Conservation (phyloP, 352 stramenopile genomes). For the Phytophthora constricta region DNA sequence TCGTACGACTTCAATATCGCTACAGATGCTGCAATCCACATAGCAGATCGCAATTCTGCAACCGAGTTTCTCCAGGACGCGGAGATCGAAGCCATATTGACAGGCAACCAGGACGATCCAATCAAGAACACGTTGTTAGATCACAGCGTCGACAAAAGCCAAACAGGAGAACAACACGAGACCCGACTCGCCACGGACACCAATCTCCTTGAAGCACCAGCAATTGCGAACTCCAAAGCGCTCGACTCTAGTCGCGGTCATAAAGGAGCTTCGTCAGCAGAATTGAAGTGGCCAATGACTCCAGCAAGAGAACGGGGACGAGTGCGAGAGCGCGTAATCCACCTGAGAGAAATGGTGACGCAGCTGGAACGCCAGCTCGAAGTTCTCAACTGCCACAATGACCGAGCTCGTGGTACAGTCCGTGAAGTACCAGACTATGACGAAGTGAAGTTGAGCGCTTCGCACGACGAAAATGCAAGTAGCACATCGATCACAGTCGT, state of each 20-base stretch:
- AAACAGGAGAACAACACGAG: background rate
- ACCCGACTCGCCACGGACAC: background rate
- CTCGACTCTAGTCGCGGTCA: background rate
- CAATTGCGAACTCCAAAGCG: too few species aligned
- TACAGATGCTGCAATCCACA: too few species aligned
- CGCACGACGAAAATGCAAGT: background rate
- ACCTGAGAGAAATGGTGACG: slow-evolving; percentile 23
- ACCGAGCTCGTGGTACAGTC: background rate
- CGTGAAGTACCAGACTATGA: background rate
- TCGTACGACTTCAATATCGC: slow-evolving; percentile 13
- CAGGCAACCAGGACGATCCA: background rate
- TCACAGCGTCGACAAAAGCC: background rate
- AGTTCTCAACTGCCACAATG: background rate
- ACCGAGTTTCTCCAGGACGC: background rate
- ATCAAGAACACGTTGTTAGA: background rate
- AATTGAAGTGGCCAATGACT: background rate
- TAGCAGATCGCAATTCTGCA: background rate
- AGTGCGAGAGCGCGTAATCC: slow-evolving; percentile 37
- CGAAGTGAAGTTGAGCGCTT: background rate
- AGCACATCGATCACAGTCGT: background rate
- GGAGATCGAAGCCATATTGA: slow-evolving; percentile 5
- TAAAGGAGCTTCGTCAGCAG: background rate
- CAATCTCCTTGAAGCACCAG: too few species aligned
- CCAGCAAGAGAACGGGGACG: slow-evolving; percentile 18
- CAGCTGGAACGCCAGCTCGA: slow-evolving; percentile 26